A percentile compares a stretch with the other conserved stretches of the same genome.
Evolutionary conservation across 2,329 filamentous ascomycete species (phyloP).

Genomic region (Trichoderma semiorbis): DNA sequence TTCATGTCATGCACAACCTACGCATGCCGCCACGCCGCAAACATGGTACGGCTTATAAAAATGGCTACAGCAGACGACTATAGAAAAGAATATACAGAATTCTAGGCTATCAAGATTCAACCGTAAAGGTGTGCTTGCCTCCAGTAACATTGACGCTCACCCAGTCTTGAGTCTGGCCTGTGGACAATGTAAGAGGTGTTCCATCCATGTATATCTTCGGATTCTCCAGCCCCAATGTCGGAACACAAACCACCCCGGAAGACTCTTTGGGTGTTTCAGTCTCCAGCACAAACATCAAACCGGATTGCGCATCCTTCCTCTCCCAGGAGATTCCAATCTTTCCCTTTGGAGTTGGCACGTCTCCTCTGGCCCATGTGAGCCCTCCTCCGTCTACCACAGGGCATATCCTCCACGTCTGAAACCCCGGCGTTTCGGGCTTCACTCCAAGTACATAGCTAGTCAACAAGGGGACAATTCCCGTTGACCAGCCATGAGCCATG

Average conservation of each 20-base stretch:
- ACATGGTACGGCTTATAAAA: not conserved
- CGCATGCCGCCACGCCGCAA: not conserved
- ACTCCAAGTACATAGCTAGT: slow-evolving; percentile 47
- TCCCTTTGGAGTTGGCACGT: slow-evolving; percentile 39
- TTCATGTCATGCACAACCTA: not conserved
- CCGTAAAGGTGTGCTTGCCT: not conserved
- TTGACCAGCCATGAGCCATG: slow-evolving; percentile 50
- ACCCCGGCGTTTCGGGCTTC: slow-evolving; percentile 42
- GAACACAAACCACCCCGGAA: not conserved
- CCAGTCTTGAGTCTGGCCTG: not conserved
- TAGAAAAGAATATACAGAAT: not conserved
- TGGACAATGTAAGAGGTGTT: not conserved
- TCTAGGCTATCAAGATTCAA: not conserved
- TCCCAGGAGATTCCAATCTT: slow-evolving; percentile 20
- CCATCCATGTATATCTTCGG: not conserved
- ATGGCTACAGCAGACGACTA: not conserved
- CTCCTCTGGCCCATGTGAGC: slow-evolving; percentile 42
- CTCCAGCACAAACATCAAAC: not conserved
- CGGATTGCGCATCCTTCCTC: not conserved
- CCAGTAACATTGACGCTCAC: not conserved
- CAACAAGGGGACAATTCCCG: slow-evolving; percentile 46
- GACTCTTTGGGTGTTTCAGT: not conserved
- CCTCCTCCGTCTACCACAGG: slow-evolving; percentile 32
- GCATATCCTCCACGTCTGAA: slow-evolving; percentile 38
- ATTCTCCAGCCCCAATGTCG: not conserved